These are phyloP conservation scores for Priceomyces haplophilus DNA, from an alignment of 805 yeast genomes.

Conservation along the genomic window DNA sequence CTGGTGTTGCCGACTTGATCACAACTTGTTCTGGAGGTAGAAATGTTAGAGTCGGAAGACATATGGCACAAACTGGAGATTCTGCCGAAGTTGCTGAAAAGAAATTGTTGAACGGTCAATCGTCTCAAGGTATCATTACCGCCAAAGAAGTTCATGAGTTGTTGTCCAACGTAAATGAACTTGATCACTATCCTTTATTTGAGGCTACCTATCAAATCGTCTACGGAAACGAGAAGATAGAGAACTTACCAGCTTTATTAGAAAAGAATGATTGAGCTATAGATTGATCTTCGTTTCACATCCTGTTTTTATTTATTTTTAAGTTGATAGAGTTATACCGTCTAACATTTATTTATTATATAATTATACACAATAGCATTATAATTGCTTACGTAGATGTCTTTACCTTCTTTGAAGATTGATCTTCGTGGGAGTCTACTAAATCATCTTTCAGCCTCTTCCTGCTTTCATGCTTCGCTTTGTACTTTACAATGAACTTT, in stretches of 20 bases:
- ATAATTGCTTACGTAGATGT: not conserved
- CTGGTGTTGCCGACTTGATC: constrained; percentile 97
- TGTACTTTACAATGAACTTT: constrained; percentile 51
- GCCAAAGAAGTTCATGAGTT: constrained; percentile 88
- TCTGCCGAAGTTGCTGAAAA: constrained; percentile 80
- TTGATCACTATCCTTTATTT: constrained; percentile 77
- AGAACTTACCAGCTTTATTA: constrained; percentile 68
- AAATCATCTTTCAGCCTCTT: constrained; percentile 8
- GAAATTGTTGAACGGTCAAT: constrained; percentile 87
- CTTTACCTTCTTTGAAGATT: constrained; percentile 1
- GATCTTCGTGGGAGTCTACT: not conserved
- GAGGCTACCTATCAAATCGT: constrained; percentile 80
- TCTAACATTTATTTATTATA: constrained; percentile 3
- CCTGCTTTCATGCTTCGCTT: constrained; percentile 33
- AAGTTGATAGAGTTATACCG: constrained; percentile 1
- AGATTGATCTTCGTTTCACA: too few species aligned
- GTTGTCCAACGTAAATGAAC: constrained; percentile 49
- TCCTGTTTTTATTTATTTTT: not conserved
- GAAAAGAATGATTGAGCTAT: constrained; percentile 29
- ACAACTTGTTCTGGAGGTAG: constrained; percentile 98
- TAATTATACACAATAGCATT: constrained; percentile 1
- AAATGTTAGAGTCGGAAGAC: constrained; percentile 86
- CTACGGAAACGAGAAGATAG: constrained; percentile 70
- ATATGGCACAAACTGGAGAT: constrained; percentile 77
- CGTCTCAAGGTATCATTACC: constrained; percentile 94